Conservation (phyloP, 352 stramenopile species). For the Thalassiosira mediterranea region DNA sequence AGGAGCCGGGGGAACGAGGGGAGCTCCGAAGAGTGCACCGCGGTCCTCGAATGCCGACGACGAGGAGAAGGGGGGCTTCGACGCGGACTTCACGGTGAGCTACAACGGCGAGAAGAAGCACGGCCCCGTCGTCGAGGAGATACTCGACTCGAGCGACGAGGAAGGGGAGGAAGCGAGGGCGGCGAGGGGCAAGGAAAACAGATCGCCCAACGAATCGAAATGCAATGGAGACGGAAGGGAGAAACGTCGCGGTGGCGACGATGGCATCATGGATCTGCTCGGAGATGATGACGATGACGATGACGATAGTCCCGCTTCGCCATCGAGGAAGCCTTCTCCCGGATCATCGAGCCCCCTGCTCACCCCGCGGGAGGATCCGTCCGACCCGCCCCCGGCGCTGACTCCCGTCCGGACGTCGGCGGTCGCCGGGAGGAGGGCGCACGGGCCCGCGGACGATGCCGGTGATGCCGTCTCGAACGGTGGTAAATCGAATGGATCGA, state of each 20-base stretch:
- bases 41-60: too few relatives aligned
- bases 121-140: conserved; percentile 7
- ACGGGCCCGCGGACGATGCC: too few relatives aligned
- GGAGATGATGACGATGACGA: not conserved
- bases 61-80: not conserved
- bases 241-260: not conserved
- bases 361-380: conserved; percentile 8
- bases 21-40: too few relatives aligned
- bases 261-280: conserved; percentile 13
- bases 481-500: too few relatives aligned
- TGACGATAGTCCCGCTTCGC: not conserved
- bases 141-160: conserved; percentile 30
- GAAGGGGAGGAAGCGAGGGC: conserved; percentile 7
- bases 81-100: conserved; percentile 24
- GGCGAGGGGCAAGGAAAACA: conserved; percentile 2
- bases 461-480: too few relatives aligned
- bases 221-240: not conserved
- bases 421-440: not conserved
- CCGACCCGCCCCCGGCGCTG: not conserved
- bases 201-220: conserved; percentile 22
- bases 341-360: conserved; percentile 3
- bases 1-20: too few relatives aligned
- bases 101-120: conserved; percentile 47
- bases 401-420: not conserved
- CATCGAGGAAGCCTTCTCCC: not conserved